phyloP scores from a whole-genome alignment of 169 alveolate genomes.

The Plasmodium berghei region DNA sequence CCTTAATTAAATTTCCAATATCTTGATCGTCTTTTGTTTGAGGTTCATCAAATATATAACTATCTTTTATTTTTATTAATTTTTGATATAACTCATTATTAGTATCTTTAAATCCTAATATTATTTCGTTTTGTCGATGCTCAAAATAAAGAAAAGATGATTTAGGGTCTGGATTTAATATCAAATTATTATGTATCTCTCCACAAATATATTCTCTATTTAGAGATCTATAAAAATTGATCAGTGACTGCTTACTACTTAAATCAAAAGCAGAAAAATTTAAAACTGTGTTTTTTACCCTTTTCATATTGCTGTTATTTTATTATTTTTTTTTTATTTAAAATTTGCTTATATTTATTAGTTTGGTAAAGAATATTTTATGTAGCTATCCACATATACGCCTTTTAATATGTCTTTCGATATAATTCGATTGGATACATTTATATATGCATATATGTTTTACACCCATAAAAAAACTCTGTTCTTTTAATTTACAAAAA shows the following conservation, averaged over 20 bases:
- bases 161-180: conserved; percentile 47
- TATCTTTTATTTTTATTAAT: conserved; percentile 37
- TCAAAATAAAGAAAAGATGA: conserved; percentile 53
- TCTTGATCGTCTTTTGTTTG: conserved; percentile 13
- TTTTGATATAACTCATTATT: conserved; percentile 59
- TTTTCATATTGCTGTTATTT: conserved; percentile 34
- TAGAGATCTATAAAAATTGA: conserved; percentile 25
- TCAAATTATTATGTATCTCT: conserved; percentile 42
- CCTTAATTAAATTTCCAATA: conserved; percentile 45
- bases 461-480: no score
- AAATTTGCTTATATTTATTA: no score
- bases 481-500: no score
- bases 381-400: no score
- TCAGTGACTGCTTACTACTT: conserved; percentile 37
- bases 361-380: no score
- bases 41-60: conserved; percentile 30
- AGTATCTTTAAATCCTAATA: conserved; percentile 56
- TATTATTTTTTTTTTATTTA: not conserved
- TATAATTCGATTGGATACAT: no score
- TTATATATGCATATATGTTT: no score
- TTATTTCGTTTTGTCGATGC: conserved; percentile 31
- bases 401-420: no score
- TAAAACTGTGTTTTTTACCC: conserved; percentile 6
- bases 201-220: conserved; percentile 59
- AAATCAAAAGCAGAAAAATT: conserved; percentile 17